Evolutionary conservation across 2,329 filamentous ascomycete species (phyloP), one percentile per base, ranked within the genome.

Genomic region (Nemania diffusa): DNA sequence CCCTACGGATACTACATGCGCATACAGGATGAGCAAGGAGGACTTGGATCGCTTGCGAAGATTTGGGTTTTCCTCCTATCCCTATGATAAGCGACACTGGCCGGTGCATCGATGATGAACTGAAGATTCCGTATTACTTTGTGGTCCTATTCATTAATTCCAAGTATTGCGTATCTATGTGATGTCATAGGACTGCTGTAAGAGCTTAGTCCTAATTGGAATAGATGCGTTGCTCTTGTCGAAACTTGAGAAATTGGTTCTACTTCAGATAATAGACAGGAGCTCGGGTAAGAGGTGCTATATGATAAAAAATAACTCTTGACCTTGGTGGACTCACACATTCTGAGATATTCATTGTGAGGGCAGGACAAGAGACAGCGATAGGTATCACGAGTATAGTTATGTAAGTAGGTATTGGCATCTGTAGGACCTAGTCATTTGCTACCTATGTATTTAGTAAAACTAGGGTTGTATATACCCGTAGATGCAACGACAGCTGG

Each of bases 61-160:
- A 24, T 63, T 66, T 24, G 13, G 29, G 4, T 29, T 46, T 4
- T 51, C 20, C 46, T n/a, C n/a, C n/a, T 11, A 9, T 55, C 24
- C 55, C 61, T 57, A 22, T 44, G 24, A 37, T 67, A 67, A 64
- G 56, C 61, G 60, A 61, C n/a, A 37, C 32, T 60, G 44, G 22
- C 50, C 56, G 50, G 34, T 15, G 20, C 27, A 13, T 56, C 40
- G 40, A 51, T n/a, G 29, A 22, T 34, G 27, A 34, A 34, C 26
- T 22, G n/a, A 34, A 32, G 8, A 51, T 53, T 32, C 46, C 27
- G 3, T 20, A 32, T 51, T 8, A 11, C 6, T 42, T 27, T 32
- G 17, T 17, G 11, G 15, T 13, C 15, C n/a, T 20, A 34, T 26
- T 26, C 27, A 52, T 57, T 51, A 5, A 20, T 48, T 50, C 44